Conservation (phyloP, 495 filamentous ascomycete genomes). For the Choiromyces venosus region DNA sequence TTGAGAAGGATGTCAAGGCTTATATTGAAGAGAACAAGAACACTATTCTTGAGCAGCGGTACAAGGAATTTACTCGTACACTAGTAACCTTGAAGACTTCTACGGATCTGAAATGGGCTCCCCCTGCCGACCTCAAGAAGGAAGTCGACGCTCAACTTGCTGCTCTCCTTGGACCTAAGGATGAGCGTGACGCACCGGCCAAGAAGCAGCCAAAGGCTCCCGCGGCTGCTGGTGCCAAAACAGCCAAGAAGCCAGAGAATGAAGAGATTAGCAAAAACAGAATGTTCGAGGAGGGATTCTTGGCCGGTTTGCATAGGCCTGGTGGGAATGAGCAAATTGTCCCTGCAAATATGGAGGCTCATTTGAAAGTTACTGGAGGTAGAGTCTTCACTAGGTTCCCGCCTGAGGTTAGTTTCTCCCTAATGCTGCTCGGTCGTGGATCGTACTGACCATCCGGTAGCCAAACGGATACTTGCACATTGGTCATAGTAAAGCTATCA, state of each 20-base stretch:
- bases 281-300: slow-evolving; percentile 41
- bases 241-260: slow-evolving; percentile 23
- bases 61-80: slow-evolving; percentile 30
- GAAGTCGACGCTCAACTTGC: slow-evolving; percentile 34
- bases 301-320: slow-evolving; percentile 38
- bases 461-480: slow-evolving; percentile 72
- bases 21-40: slow-evolving; percentile 28
- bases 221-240: slow-evolving; percentile 7
- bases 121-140: slow-evolving; percentile 37
- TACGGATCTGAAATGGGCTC: slow-evolving; percentile 38
- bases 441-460: neutral
- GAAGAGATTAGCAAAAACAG: slow-evolving; percentile 32
- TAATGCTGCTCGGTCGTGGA: neutral
- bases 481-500: slow-evolving; percentile 93
- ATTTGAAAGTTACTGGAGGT: slow-evolving; percentile 35
- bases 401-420: slow-evolving; percentile 54
- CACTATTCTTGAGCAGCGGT: slow-evolving; percentile 36
- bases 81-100: slow-evolving; percentile 33
- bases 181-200: slow-evolving; percentile 38
- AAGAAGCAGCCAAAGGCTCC: slow-evolving; percentile 36
- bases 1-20: slow-evolving; percentile 20
- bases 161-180: slow-evolving; percentile 37
- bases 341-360: slow-evolving; percentile 35
- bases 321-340: slow-evolving; percentile 41
- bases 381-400: slow-evolving; percentile 68